Conservation (phyloP, 2,329 filamentous ascomycete species). For the Allantophomopsis cytisporea region DNA sequence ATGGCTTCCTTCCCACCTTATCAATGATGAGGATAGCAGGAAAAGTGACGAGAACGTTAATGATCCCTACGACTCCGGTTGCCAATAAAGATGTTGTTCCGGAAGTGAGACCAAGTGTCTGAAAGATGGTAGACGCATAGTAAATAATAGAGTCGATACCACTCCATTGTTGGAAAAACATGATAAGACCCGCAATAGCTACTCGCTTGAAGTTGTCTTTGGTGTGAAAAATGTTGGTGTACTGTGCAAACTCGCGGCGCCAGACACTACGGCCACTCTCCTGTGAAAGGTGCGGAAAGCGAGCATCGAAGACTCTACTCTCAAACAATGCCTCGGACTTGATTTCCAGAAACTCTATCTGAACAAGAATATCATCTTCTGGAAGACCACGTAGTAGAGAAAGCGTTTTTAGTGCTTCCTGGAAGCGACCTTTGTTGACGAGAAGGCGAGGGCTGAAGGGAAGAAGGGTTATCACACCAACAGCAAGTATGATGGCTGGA, state of each 20-base stretch:
- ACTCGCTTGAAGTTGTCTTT: conserved; percentile 23
- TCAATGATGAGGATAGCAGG: conserved; percentile 9
- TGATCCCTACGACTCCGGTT: conserved; percentile 24
- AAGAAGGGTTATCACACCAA: too few relatives aligned
- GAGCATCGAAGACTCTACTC: conserved; percentile 19
- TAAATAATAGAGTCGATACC: conserved; percentile 16
- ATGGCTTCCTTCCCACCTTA: conserved; percentile 6
- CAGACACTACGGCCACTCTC: conserved; percentile 27
- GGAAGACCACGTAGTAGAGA: too few relatives aligned
- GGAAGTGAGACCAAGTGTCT: conserved; percentile 20
- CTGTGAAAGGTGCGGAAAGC: conserved; percentile 28
- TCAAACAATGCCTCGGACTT: conserved; percentile 10
- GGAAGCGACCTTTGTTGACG: too few relatives aligned
- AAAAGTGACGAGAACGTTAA: conserved; percentile 8
- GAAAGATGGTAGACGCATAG: conserved; percentile 31
- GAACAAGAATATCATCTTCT: too few relatives aligned
- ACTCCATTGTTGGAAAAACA: too few relatives aligned
- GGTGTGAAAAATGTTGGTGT: conserved; percentile 29
- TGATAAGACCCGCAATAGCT: conserved; percentile 7
- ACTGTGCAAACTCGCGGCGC: conserved; percentile 32
- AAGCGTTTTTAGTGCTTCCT: too few relatives aligned
- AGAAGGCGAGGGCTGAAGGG: too few relatives aligned
- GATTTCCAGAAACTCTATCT: too few relatives aligned
- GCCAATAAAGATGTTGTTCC: conserved; percentile 24
- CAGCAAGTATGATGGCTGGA: too few relatives aligned